Evolutionary conservation across 768 basidiomycete species (phyloP).

Genomic region (Psilocybe subaeruginosa): DNA sequence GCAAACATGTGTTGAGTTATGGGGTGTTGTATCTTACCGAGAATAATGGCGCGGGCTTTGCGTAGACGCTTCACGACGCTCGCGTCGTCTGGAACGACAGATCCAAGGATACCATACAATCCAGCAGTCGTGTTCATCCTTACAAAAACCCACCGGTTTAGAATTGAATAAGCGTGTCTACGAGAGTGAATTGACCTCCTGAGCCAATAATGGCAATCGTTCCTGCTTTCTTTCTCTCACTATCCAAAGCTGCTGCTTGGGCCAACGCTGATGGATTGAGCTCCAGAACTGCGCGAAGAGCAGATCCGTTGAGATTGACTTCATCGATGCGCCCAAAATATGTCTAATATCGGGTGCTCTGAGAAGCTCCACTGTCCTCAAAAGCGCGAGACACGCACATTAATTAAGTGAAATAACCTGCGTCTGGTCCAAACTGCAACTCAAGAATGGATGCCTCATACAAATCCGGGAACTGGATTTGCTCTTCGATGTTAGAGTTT

Average conservation of each 20-base stretch:
- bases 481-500: neutral
- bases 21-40: slow-evolving; percentile 29
- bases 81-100: slow-evolving; percentile 47
- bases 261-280: slow-evolving; percentile 52
- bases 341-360: slow-evolving; percentile 38
- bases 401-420: slow-evolving; percentile 58
- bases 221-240: slow-evolving; percentile 41
- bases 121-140: slow-evolving; percentile 53
- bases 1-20: neutral
- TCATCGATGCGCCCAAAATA: slow-evolving; percentile 70
- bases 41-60: slow-evolving; percentile 46
- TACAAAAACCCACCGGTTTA: slow-evolving; percentile 10
- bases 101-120: slow-evolving; percentile 42
- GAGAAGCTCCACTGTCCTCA: neutral
- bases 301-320: slow-evolving; percentile 62
- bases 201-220: slow-evolving; percentile 48
- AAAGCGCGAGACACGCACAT: slow-evolving; percentile 34
- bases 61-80: slow-evolving; percentile 46
- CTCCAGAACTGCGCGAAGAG: slow-evolving; percentile 61
- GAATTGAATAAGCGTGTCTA: neutral
- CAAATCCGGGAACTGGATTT: slow-evolving; percentile 49
- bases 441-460: slow-evolving; percentile 62
- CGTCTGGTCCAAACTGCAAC: slow-evolving; percentile 53
- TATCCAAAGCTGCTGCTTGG: slow-evolving; percentile 53
- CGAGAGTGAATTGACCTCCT: slow-evolving; percentile 33